Conservation (phyloP, 2,329 filamentous ascomycete genomes). For the Zasmidium citrigriseum region DNA sequence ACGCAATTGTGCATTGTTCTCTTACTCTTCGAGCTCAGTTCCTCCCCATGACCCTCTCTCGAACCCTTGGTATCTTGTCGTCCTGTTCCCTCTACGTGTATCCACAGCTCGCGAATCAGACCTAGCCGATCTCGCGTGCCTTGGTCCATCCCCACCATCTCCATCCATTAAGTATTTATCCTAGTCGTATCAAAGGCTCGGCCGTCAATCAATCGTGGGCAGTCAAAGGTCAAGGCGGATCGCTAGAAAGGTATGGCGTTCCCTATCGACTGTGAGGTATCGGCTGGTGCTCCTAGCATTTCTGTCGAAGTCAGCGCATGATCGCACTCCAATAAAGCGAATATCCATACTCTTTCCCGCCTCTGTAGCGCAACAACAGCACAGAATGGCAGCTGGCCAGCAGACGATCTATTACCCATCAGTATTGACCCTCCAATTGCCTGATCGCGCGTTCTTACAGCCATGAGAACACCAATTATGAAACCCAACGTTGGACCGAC, state of each 20-base stretch:
- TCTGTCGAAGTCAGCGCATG: not conserved
- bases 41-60: too few relatives aligned
- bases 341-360: conserved; percentile 30
- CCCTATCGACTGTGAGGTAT: conserved; percentile 31
- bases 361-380: conserved; percentile 40
- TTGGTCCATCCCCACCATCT: not conserved
- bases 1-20: not conserved
- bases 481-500: conserved; percentile 42
- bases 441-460: conserved; percentile 22
- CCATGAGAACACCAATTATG: conserved; percentile 34
- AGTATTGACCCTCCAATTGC: not conserved
- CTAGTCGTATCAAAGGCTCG: not conserved
- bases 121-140: not conserved
- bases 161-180: not conserved
- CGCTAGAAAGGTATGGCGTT: conserved; percentile 37
- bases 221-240: not conserved
- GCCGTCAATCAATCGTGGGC: not conserved
- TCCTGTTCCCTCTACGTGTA: not conserved
- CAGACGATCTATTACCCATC: conserved; percentile 31
- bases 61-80: too few relatives aligned
- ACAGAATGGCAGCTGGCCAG: conserved; percentile 41
- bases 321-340: not conserved
- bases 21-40: not conserved
- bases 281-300: conserved; percentile 36
- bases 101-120: not conserved